Percentiles rank a stretch among this genome's conserved stretches.
Conservation (phyloP, 2,329 filamentous ascomycete species). For the Colletotrichum acutatum region DNA sequence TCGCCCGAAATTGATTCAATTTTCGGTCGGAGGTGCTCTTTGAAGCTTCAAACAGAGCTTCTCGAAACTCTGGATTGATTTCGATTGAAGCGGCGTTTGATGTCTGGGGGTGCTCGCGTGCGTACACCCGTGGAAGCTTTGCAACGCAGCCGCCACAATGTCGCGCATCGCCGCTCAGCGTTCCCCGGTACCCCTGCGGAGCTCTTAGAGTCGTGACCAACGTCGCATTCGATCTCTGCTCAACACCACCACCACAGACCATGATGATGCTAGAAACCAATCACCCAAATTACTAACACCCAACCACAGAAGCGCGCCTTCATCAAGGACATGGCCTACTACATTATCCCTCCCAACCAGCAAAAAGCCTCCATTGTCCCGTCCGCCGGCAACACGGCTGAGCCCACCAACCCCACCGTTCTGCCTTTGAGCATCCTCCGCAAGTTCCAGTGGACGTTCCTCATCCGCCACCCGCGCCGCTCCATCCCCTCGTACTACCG, state of each 20-base stretch:
- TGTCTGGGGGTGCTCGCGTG: not conserved
- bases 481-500: conserved; percentile 95
- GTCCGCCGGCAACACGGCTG: conserved; percentile 75
- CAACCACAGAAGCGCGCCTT: conserved; percentile 83
- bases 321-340: conserved; percentile 98
- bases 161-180: conserved; percentile 1
- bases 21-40: conserved; percentile 5
- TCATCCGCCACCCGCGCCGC: conserved; percentile 94
- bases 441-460: conserved; percentile 92
- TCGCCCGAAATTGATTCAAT: conserved; percentile 16
- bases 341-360: conserved; percentile 81
- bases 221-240: not conserved
- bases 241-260: not conserved
- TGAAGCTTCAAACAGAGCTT: conserved; percentile 28
- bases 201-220: not conserved
- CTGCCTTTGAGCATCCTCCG: conserved; percentile 79
- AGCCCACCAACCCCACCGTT: conserved; percentile 85
- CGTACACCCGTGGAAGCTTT: conserved; percentile 7
- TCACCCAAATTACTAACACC: conserved; percentile 30
- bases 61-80: conserved; percentile 34
- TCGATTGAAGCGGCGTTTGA: conserved; percentile 16
- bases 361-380: conserved; percentile 78
- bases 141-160: conserved; percentile 12
- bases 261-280: not conserved
- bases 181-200: not conserved